Evolutionary conservation across 176 grass and related monocot genomes (phyloP).

Genomic region (Triticum aestivum): IWGSC_CS_RefSeq_v2.1 NC_057808.1:509359865-509360364

Average conservation of each 20-base stretch:
- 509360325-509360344: background rate
- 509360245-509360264: conserved; percentile 42
- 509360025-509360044: conserved; percentile 82
- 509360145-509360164: conserved; percentile 72
- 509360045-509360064: conserved; percentile 68
- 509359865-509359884: conserved; percentile 23
- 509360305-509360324: conserved; percentile 23
- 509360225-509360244: conserved; percentile 44
- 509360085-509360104: conserved; percentile 54
- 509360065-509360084: conserved; percentile 99
- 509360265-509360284: conserved; percentile 34
- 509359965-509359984: conserved; percentile 38
- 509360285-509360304: conserved; percentile 27
- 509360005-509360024: conserved; percentile 54
- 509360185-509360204: conserved; percentile 78
- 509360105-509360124: conserved; percentile 58
- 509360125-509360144: conserved; percentile 63
- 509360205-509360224: conserved; percentile 81
- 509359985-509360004: conserved; percentile 20
- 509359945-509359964: conserved; percentile 24
- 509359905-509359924: conserved; percentile 22
- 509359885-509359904: conserved; percentile 8
- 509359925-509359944: conserved; percentile 9
- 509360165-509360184: conserved; percentile 63
- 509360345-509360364: background rate